Conservation (phyloP, 345 rosid genomes). For the Moricandia moricandioides region DNA sequence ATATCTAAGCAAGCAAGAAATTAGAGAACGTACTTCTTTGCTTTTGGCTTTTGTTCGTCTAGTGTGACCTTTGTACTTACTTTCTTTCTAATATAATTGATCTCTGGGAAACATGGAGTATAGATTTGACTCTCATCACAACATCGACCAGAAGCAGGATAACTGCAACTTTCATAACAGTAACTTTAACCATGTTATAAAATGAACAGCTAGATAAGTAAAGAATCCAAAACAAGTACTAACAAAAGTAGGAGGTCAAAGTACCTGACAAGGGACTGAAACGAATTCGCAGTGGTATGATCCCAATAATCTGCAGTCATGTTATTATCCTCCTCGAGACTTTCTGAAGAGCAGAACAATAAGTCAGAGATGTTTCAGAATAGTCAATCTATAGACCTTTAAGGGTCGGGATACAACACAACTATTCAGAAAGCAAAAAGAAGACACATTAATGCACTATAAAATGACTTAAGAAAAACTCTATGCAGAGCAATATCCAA, state of each 20-base stretch:
- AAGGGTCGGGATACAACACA: not conserved
- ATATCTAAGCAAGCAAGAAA: constrained; percentile 13
- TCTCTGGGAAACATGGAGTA: constrained; percentile 34
- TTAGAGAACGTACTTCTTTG: constrained; percentile 45
- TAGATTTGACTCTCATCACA: constrained; percentile 39
- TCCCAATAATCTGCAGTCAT: constrained; percentile 38
- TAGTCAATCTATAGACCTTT: not conserved
- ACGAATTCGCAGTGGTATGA: constrained; percentile 27
- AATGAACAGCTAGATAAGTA: not conserved
- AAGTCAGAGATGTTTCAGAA: constrained; percentile 16
- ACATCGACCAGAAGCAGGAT: constrained; percentile 33
- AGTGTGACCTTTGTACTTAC: constrained; percentile 22
- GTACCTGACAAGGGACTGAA: constrained; percentile 43
- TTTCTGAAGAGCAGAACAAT: constrained; percentile 43
- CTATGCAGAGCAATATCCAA: constrained; percentile 2
- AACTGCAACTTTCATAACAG: constrained; percentile 40
- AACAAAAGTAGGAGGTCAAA: constrained; percentile 16
- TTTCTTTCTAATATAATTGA: constrained; percentile 35
- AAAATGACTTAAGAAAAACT: not conserved
- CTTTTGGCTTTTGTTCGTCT: constrained; percentile 40
- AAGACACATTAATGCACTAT: not conserved
- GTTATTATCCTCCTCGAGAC: constrained; percentile 39
- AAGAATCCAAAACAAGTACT: not conserved
- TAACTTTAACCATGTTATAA: constrained; percentile 9
- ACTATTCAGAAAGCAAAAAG: not conserved